Conservation (phyloP, 345 rosid genomes). For the Eucalyptus grandis region DNA sequence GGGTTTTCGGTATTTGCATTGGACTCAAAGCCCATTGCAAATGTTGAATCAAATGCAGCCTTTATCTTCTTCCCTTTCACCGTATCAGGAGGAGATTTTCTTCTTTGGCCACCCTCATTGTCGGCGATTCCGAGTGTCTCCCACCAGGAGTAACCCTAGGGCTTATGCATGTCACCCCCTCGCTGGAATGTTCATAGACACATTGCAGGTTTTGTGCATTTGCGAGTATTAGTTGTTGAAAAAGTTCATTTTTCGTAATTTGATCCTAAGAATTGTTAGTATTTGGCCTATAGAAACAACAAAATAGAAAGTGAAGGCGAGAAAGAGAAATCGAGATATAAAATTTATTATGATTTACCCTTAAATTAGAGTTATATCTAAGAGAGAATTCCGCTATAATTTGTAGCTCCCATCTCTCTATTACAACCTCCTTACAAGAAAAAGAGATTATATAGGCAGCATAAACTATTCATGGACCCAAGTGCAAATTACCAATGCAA, state of each 20-base stretch:
- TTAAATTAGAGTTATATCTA: too few species aligned
- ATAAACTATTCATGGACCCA: neutral
- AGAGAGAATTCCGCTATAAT: neutral
- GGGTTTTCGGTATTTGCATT: too few species aligned
- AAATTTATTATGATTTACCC: too few species aligned
- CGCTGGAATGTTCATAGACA: neutral
- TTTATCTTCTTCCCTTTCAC: neutral
- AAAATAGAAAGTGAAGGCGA: too few species aligned
- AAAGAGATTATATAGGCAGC: neutral
- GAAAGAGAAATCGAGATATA: too few species aligned
- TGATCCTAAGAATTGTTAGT: neutral
- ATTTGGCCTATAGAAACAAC: neutral
- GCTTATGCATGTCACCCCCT: neutral
- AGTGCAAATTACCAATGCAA: too few species aligned
- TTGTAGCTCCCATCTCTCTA: too few species aligned
- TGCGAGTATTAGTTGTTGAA: fast-evolving
- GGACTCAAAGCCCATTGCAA: fast-evolving
- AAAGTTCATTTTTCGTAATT: neutral
- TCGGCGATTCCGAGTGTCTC: neutral
- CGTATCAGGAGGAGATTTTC: neutral
- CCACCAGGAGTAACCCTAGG: neutral
- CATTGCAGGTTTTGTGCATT: neutral
- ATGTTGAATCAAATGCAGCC: fast-evolving
- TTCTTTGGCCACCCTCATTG: neutral
- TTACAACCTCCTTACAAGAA: too few species aligned